Percentiles rank a stretch among this genome's conserved stretches.
phyloP scores from a whole-genome alignment of 2,329 filamentous ascomycete species.

The Beauveria sp. region DNA sequence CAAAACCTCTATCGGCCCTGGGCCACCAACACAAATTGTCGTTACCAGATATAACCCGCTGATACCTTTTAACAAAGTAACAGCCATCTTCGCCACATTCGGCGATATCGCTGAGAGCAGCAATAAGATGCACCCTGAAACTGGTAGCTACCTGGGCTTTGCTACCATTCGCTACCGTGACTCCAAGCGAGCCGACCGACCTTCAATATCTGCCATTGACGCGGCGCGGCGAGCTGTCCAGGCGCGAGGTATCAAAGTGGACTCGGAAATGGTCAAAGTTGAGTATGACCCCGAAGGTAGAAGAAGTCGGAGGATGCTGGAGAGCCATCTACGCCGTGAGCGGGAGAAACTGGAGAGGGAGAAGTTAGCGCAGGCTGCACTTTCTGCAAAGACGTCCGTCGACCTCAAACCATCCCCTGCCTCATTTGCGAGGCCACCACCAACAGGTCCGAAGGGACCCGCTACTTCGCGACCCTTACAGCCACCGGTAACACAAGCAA shows the following conservation, averaged over 20 bases:
- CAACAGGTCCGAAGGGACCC: conserved; percentile 81
- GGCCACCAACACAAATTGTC: conserved; percentile 82
- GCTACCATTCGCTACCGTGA: conserved; percentile 88
- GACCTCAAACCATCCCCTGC: conserved; percentile 28
- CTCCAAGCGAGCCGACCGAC: conserved; percentile 37
- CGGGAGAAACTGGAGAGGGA: conserved; percentile 49
- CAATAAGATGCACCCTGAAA: conserved; percentile 92
- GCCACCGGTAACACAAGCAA: conserved; percentile 39
- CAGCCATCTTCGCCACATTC: conserved; percentile 68
- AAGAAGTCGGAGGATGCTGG: conserved; percentile 71
- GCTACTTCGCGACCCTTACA: conserved; percentile 21
- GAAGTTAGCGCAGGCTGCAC: conserved; percentile 22
- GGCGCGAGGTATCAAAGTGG: conserved; percentile 71
- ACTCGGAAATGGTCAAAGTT: conserved; percentile 68
- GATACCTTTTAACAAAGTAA: conserved; percentile 69
- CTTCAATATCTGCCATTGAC: conserved; percentile 59
- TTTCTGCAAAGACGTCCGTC: conserved; percentile 27
- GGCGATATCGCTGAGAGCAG: conserved; percentile 85
- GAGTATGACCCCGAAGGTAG: conserved; percentile 85
- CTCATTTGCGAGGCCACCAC: conserved; percentile 49
- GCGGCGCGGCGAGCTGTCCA: conserved; percentile 76
- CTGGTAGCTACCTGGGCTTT: conserved; percentile 88
- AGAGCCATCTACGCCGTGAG: conserved; percentile 63
- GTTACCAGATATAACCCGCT: conserved; percentile 96
- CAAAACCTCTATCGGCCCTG: conserved; percentile 77